Conservation (phyloP, 2,329 filamentous ascomycete genomes). For the Fusarium hainanense region DNA sequence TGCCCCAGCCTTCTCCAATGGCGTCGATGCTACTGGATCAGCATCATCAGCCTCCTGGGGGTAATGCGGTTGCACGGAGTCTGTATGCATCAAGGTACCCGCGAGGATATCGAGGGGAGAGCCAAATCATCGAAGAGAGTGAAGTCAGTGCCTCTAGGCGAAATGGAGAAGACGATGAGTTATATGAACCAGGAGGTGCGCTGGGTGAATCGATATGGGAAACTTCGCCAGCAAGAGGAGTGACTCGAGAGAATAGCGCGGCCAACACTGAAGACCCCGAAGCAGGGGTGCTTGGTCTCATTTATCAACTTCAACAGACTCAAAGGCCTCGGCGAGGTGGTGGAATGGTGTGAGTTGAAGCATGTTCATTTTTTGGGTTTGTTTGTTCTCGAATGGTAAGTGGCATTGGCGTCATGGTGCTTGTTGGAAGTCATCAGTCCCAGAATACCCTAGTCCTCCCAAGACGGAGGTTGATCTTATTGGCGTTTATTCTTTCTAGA, state of each 20-base stretch:
- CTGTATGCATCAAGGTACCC: slow-evolving; percentile 59
- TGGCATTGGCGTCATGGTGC: slow-evolving; percentile 15
- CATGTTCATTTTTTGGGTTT: slow-evolving; percentile 1
- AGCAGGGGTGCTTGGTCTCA: slow-evolving; percentile 66
- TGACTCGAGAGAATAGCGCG: slow-evolving; percentile 65
- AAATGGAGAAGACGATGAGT: slow-evolving; percentile 64
- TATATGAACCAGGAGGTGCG: slow-evolving; percentile 62
- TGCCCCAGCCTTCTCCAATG: slow-evolving; percentile 72
- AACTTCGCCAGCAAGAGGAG: slow-evolving; percentile 62
- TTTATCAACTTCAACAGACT: slow-evolving; percentile 69
- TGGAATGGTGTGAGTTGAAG: slow-evolving; percentile 49
- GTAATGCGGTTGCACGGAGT: slow-evolving; percentile 58
- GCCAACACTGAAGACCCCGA: slow-evolving; percentile 60
- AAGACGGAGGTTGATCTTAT: neutral
- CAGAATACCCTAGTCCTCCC: neutral
- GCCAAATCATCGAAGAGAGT: slow-evolving; percentile 67
- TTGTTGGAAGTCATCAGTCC: slow-evolving; percentile 6
- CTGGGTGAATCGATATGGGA: slow-evolving; percentile 71
- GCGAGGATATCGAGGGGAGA: slow-evolving; percentile 59
- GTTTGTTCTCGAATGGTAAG: neutral
- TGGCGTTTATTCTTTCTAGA: slow-evolving; percentile 10
- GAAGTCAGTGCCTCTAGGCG: slow-evolving; percentile 54
- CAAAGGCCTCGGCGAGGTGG: slow-evolving; percentile 61
- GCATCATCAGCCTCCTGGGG: slow-evolving; percentile 74
- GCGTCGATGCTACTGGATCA: slow-evolving; percentile 79